phyloP scores from a whole-genome alignment of 2,329 filamentous ascomycete species.

The Cladosporium oxysporum region DNA sequence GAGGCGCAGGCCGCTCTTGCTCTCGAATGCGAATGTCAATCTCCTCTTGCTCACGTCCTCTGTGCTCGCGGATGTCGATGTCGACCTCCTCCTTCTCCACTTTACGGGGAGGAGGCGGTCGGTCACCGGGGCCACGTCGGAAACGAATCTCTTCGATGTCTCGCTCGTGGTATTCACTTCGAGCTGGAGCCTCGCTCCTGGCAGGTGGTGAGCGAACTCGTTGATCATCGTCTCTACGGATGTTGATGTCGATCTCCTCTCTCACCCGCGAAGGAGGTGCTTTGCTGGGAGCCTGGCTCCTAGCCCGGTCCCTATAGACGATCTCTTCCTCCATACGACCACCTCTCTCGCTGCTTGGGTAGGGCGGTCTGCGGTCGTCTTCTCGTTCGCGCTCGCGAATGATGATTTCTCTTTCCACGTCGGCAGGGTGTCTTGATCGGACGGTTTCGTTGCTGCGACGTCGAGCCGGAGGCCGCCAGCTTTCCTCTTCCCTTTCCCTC shows the following conservation, averaged over 20 bases:
- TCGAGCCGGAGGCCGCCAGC: constrained; percentile 31
- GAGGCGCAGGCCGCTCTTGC: constrained; percentile 27
- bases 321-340: constrained; percentile 41
- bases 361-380: constrained; percentile 29
- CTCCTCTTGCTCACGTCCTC: constrained; percentile 59
- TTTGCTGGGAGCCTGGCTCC: constrained; percentile 34
- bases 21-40: constrained; percentile 74
- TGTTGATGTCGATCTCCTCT: constrained; percentile 37
- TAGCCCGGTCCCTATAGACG: constrained; percentile 39
- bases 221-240: constrained; percentile 11
- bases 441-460: constrained; percentile 31
- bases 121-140: constrained; percentile 40
- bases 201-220: constrained; percentile 36
- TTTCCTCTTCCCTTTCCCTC: constrained; percentile 41
- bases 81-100: constrained; percentile 36
- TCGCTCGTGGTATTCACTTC: constrained; percentile 30
- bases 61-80: constrained; percentile 32
- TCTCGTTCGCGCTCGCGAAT: constrained; percentile 30
- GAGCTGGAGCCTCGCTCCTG: constrained; percentile 38
- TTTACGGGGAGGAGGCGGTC: constrained; percentile 31
- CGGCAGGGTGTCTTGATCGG: constrained; percentile 15
- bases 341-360: constrained; percentile 32
- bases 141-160: constrained; percentile 52
- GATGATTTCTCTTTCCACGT: constrained; percentile 17
- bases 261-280: constrained; percentile 29